Evolutionary conservation across 73 alveolate species (phyloP), one percentile per base, ranked within the genome.

Genomic region (Tetrahymena borealis): DNA sequence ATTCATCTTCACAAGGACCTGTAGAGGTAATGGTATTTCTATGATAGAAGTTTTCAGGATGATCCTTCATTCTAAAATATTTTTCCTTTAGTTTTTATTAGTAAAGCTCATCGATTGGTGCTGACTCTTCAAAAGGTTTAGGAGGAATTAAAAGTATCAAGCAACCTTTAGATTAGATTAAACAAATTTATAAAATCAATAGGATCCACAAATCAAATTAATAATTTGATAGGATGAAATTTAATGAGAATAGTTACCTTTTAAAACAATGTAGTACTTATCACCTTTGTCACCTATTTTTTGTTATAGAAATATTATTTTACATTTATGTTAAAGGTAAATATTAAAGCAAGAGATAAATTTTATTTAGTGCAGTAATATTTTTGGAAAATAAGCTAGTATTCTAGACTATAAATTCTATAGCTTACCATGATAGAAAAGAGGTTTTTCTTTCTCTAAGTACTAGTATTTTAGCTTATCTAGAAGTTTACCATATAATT

Each of bases 401-500:
- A n/a, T n/a, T n/a, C n/a, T n/a, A n/a, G n/a, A n/a, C n/a, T n/a
- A n/a, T n/a, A n/a, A n/a, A n/a, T n/a, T n/a, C n/a, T n/a, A n/a
- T n/a, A n/a, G n/a, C n/a, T n/a, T 60, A 60, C 85, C 85, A 60
- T 60, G 85, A 60, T 60, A 60, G 85, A 60, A 60, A 60, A 60
- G 85, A 20, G 85, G 85, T 60, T 60, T 60, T 60, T 60, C 85
- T 60, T 60, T 60, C 28, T 60, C 85, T 60, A 60, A n/a, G 32
- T 24, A 60, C 85, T 60, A 60, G 85, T 60, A 60, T 20, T 60
- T 18, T n/a, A 60, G 38, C 85, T 60, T 60, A 24, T 60, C 85
- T 2, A 60, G 15, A 3, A 60, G 85, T 60, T 60, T 60, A 15
- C 85, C 28, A 60, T 60, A 60, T n/a, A 60, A 60, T 9, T 60